phyloP scores from a whole-genome alignment of 495 filamentous ascomycete genomes.

The Tricharina praecox region DNA sequence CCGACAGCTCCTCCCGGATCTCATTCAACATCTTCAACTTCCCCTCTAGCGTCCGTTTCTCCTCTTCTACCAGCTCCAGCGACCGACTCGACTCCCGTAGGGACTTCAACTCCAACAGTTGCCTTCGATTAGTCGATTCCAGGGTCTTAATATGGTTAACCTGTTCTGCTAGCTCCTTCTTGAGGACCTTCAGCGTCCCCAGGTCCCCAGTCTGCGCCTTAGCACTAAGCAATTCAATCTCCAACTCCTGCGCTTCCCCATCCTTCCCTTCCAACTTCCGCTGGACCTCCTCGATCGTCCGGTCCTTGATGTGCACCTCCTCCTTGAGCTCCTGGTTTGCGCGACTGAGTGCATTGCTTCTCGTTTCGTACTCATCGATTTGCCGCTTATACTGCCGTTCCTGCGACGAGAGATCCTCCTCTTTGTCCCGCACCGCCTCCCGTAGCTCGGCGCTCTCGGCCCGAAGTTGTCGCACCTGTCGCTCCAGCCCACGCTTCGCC shows the following conservation, averaged over 20 bases:
- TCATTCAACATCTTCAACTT: constrained; percentile 59
- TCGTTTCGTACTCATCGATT: constrained; percentile 50
- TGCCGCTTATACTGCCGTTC: constrained; percentile 55
- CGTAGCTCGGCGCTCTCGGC: constrained; percentile 53
- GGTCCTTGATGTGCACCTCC: constrained; percentile 49
- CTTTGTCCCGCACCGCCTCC: constrained; percentile 63
- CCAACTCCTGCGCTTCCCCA: constrained; percentile 48
- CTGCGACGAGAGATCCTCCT: constrained; percentile 50
- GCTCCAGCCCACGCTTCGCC: constrained; percentile 40
- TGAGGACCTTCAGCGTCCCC: constrained; percentile 64
- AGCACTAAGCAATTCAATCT: constrained; percentile 63
- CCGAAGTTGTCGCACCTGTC: constrained; percentile 48
- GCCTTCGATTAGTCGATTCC: constrained; percentile 64
- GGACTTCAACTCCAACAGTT: constrained; percentile 60
- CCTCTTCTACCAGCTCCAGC: constrained; percentile 86
- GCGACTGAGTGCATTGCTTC: constrained; percentile 48
- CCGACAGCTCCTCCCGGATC: constrained; percentile 55
- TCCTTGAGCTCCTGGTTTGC: constrained; percentile 53
- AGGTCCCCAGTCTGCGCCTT: constrained; percentile 74
- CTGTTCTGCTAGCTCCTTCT: constrained; percentile 73
- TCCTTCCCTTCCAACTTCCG: constrained; percentile 51
- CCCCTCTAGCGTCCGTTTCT: constrained; percentile 70
- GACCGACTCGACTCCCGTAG: constrained; percentile 63
- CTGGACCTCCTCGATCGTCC: constrained; percentile 46
- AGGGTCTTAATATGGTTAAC: constrained; percentile 72